Evolutionary conservation across 805 yeast genomes (phyloP), one percentile per base, ranked within the genome.

Genomic region (Candida cerambycidarum): DNA sequence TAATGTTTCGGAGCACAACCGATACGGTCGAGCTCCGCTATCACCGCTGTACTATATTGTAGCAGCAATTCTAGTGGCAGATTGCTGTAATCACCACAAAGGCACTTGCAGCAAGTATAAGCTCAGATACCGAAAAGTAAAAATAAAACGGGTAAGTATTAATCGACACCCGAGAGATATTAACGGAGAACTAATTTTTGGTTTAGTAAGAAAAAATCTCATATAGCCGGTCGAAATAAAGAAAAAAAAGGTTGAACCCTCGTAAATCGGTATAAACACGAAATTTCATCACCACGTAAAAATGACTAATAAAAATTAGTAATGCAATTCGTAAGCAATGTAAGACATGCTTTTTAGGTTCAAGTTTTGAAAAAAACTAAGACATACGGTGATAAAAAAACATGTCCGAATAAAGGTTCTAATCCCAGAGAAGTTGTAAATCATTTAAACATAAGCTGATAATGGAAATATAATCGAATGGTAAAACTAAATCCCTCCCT

Each of bases 211-310:
- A 12, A 12, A 25, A 25, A 25, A 25, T 12, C 29, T 11, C 19
- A 30, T 12, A 30, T 33, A 33, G 25, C 37, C 37, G 37, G 37
- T 18, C 37, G 27, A 33, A 14, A 33, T 27, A 11, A 4, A 23
- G 19, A 19, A 8, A 7, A 14, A 33, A 19, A 8, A 13, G 25
- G 24, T 14, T 25, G 11, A 25, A 25, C 29, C 13, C 29, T 25
- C 13, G 29, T 25, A 33, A 18, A 19, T 4, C 9, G 27, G 37
- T 19, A 9, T 4, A 12, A 7, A 21, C 27, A 13, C 17, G 27
- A 3, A 4, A 16, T 5, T 30, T 16, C 15, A n/a, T 28, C 31
- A 28, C 12, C 33, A 16, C 15, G 21, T 12, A 30, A 30, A 30
- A 30, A 30, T 30, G 33, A 30, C 33, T 30, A 30, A 30, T 30